Evolutionary conservation across 176 grass and related monocot genomes (phyloP), one percentile per base, ranked within the genome.

Genomic region (Calamus simplicifolius): DNA sequence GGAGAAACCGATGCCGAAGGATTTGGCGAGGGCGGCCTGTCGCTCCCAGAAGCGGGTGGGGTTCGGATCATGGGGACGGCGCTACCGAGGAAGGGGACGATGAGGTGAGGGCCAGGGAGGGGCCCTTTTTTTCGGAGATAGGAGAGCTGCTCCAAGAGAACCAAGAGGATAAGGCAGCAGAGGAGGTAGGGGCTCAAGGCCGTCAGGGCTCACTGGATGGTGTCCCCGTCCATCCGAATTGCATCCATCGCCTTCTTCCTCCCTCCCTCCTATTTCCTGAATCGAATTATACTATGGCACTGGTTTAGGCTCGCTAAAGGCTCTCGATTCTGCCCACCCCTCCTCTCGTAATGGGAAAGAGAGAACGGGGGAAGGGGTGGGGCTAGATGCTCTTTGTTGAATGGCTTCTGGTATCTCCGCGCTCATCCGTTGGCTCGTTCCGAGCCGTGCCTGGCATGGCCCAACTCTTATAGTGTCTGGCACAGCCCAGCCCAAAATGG

Each of bases 41-140:
- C 1, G 48, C 31, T 64, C 81, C 89, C 89, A 95, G 89, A 77
- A 95, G 27, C 4, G 16, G 2, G 85, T 75, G 16, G 78, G 85
- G 68, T 89, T 6, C 68, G 29, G 52, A 95, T 64, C 85, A 95
- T 80, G 5, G 28, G 68, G 2, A 70, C 57, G 3, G 67, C 67
- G 75, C 75, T 89, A 27, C 89, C 89, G 26, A 89, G 50, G 73
- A 85, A 88, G 17, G 89, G 89, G 25, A 89, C 57, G 3, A 95
- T 74, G 59, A 95, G 49, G 2, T 66, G 1, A 0, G 89, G 89
- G 7, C 89, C 85, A 0, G 79, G 78, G 0, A 95, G 53, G 3
- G 85, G 69, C 0, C 85, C 89, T 53, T 95, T 95, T 65, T 89
- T 95, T 23, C 85, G 72, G 53, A 66, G 71, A 72, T 95, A 95